Percentiles rank a stretch among this genome's conserved stretches.
Evolutionary conservation across 805 yeast genomes (phyloP).

Genomic region (Candida orba): DNA sequence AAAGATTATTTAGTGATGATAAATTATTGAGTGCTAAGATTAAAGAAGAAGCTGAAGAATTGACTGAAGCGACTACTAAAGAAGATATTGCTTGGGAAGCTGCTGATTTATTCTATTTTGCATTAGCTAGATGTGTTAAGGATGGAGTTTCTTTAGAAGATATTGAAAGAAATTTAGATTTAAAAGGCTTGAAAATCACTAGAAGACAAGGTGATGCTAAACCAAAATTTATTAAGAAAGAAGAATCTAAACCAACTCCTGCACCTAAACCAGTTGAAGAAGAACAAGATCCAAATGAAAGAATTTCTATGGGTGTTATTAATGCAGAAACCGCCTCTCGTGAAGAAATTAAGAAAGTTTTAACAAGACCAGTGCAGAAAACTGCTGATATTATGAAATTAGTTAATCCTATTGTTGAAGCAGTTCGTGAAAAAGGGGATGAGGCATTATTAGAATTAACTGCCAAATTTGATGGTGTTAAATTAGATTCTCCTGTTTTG

Average conservation of each 20-base stretch:
- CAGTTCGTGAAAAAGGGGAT: constrained; percentile 75
- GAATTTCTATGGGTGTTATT: constrained; percentile 30
- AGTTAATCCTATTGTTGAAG: constrained; percentile 82
- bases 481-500: constrained; percentile 63
- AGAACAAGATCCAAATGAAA: constrained; percentile 22
- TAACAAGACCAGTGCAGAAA: constrained; percentile 92
- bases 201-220: constrained; percentile 97
- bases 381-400: constrained; percentile 88
- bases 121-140: constrained; percentile 64
- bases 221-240: constrained; percentile 51
- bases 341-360: constrained; percentile 49
- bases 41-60: constrained; percentile 93
- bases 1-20: constrained; percentile 75
- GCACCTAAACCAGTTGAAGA: constrained; percentile 17
- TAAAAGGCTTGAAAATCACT: constrained; percentile 79
- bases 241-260: constrained; percentile 15
- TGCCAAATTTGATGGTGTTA: constrained; percentile 83
- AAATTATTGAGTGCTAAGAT: constrained; percentile 76
- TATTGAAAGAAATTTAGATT: constrained; percentile 75
- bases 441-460: constrained; percentile 83
- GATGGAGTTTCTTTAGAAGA: constrained; percentile 75
- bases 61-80: constrained; percentile 69
- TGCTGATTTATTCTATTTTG: constrained; percentile 82
- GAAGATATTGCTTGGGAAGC: constrained; percentile 92
- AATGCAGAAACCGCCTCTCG: constrained; percentile 40